Evolutionary conservation across 108 stramenopile genomes (phyloP).

Genomic region (Discostella pseudostelligera): DNA sequence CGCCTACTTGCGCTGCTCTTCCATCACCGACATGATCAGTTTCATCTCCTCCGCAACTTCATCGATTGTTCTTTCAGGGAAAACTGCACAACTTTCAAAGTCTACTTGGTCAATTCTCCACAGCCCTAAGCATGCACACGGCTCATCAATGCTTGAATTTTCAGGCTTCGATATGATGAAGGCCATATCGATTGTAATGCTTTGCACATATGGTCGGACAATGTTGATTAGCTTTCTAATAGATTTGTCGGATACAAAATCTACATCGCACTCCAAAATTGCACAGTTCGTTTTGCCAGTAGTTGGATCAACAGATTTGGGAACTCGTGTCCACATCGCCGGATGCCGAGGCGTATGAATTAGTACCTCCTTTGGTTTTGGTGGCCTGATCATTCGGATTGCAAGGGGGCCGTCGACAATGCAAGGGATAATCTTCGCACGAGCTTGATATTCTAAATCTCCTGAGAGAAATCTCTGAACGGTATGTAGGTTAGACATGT

Average conservation of each 20-base stretch:
- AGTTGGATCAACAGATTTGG: constrained; percentile 18
- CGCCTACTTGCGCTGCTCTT: not conserved
- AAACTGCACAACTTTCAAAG: constrained; percentile 43
- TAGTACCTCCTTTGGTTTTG: constrained; percentile 38
- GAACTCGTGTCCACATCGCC: constrained; percentile 31
- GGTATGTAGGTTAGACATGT: not conserved
- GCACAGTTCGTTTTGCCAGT: constrained; percentile 24
- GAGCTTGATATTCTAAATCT: constrained; percentile 38
- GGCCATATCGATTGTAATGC: constrained; percentile 53
- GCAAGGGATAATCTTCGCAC: constrained; percentile 41
- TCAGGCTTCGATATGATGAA: constrained; percentile 43
- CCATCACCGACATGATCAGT: constrained; percentile 12
- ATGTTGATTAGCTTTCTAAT: constrained; percentile 51
- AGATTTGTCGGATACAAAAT: constrained; percentile 44
- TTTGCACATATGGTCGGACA: constrained; percentile 47
- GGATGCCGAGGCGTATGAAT: constrained; percentile 32
- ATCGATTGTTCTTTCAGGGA: constrained; percentile 36
- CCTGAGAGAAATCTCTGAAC: constrained; percentile 48
- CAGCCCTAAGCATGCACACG: constrained; percentile 50
- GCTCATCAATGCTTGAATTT: constrained; percentile 37
- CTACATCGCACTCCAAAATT: constrained; percentile 46
- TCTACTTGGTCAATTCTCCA: constrained; percentile 63
- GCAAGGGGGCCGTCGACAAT: constrained; percentile 58
- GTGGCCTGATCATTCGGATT: constrained; percentile 44
- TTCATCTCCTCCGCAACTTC: constrained; percentile 26